Percentiles rank a stretch among this genome's conserved stretches.
Evolutionary conservation across 2,329 filamentous ascomycete species (phyloP).

Genomic region (Botrytis fabae): DNA sequence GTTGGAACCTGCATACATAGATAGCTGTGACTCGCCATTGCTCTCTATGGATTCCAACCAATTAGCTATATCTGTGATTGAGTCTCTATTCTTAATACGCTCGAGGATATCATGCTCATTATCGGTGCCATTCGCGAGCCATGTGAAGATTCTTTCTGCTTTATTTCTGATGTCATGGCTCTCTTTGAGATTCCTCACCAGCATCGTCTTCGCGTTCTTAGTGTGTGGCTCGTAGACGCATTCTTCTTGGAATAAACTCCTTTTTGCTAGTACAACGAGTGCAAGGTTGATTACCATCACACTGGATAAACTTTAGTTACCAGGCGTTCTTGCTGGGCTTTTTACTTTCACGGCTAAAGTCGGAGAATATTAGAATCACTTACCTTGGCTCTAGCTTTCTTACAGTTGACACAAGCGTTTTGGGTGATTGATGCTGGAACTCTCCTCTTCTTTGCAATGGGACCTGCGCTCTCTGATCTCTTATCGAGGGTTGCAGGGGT

Average conservation of each 20-base stretch:
- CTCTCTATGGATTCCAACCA: constrained; percentile 36
- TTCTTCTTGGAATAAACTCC: constrained; percentile 28
- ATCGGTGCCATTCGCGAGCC: constrained; percentile 36
- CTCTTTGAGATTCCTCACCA: constrained; percentile 35
- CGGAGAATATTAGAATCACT: constrained; percentile 19
- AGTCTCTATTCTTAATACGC: constrained; percentile 37
- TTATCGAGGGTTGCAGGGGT: not conserved
- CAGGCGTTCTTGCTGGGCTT: not conserved
- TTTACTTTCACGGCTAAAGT: not conserved
- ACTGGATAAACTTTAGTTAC: constrained; percentile 31
- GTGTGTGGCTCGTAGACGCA: constrained; percentile 42
- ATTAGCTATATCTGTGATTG: constrained; percentile 37
- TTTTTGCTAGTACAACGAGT: constrained; percentile 37
- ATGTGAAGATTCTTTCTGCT: constrained; percentile 29
- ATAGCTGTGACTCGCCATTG: constrained; percentile 32
- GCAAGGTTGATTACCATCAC: constrained; percentile 42
- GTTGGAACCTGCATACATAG: constrained; percentile 28
- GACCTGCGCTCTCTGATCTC: not conserved
- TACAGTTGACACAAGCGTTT: constrained; percentile 12
- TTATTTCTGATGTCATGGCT: constrained; percentile 3
- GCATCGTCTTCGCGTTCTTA: constrained; percentile 42
- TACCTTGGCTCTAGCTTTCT: constrained; percentile 35
- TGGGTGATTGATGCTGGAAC: not conserved
- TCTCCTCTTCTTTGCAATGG: constrained; percentile 2
- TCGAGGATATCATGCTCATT: constrained; percentile 39